A percentile compares a stretch with the other conserved stretches of the same genome.
Evolutionary conservation across 495 filamentous ascomycete genomes (phyloP).

Genomic region (Xylaria curta): DNA sequence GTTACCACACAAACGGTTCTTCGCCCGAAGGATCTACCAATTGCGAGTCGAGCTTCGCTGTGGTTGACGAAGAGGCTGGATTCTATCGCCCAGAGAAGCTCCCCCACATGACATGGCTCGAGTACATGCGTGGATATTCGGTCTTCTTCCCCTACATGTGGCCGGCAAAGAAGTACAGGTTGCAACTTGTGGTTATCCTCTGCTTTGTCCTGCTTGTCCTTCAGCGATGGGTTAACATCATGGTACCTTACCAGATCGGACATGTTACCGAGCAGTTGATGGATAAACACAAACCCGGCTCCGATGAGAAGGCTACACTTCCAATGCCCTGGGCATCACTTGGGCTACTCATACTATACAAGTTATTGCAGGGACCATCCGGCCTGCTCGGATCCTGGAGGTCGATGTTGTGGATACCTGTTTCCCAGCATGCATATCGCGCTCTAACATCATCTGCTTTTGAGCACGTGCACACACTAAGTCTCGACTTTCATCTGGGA

Average conservation of each 20-base stretch:
- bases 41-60: conserved; percentile 39
- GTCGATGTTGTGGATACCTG: conserved; percentile 89
- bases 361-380: conserved; percentile 86
- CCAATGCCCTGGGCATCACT: conserved; percentile 58
- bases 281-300: conserved; percentile 11
- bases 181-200: conserved; percentile 77
- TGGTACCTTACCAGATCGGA: conserved; percentile 79
- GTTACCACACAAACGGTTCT: conserved; percentile 43
- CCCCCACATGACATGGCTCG: conserved; percentile 68
- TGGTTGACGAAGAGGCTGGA: conserved; percentile 54
- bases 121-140: conserved; percentile 86
- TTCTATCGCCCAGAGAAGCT: conserved; percentile 59
- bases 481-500: conserved; percentile 93
- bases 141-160: conserved; percentile 95
- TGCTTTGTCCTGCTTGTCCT: conserved; percentile 79
- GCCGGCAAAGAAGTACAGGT: conserved; percentile 68
- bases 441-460: conserved; percentile 93
- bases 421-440: conserved; percentile 94
- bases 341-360: conserved; percentile 77
- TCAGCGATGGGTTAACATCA: conserved; percentile 79
- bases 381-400: conserved; percentile 84
- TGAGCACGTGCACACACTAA: conserved; percentile 94
- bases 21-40: conserved; percentile 38
- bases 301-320: conserved; percentile 38
- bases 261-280: conserved; percentile 71